Conservation (phyloP, 257 asterid species). For the Schizonepeta tenuifolia region DNA sequence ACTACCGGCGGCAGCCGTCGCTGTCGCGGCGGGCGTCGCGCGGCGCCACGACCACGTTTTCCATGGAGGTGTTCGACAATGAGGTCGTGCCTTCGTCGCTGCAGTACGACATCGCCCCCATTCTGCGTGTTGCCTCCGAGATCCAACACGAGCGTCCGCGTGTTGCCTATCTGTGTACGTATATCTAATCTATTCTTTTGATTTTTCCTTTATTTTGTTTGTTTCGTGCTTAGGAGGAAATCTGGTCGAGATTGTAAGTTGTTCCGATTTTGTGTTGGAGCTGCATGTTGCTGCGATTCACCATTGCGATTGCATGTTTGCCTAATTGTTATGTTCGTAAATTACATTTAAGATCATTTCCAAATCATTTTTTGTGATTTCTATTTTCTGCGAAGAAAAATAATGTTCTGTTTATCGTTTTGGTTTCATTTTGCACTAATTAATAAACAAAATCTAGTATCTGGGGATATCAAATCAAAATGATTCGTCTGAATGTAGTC, state of each 20-base stretch:
- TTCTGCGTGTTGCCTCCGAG: conserved; percentile 90
- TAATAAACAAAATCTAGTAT: not conserved
- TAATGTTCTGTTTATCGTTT: not conserved
- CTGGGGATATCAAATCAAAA: not conserved
- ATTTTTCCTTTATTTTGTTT: not conserved
- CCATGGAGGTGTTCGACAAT: conserved; percentile 92
- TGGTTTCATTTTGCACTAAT: not conserved
- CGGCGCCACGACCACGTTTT: conserved; percentile 80
- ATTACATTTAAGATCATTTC: not conserved
- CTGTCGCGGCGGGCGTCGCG: conserved; percentile 84
- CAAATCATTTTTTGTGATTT: not conserved
- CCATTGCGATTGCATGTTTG: not conserved
- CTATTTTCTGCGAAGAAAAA: not conserved
- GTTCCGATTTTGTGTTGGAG: not conserved
- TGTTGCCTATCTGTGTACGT: conserved; percentile 86
- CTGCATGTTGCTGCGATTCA: not conserved
- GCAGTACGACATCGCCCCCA: conserved; percentile 80
- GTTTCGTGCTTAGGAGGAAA: not conserved
- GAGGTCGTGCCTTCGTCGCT: conserved; percentile 97
- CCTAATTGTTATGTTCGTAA: not conserved
- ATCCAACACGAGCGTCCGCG: conserved; percentile 88
- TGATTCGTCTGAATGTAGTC: not conserved
- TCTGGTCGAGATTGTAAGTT: not conserved
- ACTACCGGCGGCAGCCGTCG: conserved; percentile 46
- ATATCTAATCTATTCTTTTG: not conserved